Conservation (phyloP, 1,139 yeast genomes). For the Yamadazyma jaroonii region DNA sequence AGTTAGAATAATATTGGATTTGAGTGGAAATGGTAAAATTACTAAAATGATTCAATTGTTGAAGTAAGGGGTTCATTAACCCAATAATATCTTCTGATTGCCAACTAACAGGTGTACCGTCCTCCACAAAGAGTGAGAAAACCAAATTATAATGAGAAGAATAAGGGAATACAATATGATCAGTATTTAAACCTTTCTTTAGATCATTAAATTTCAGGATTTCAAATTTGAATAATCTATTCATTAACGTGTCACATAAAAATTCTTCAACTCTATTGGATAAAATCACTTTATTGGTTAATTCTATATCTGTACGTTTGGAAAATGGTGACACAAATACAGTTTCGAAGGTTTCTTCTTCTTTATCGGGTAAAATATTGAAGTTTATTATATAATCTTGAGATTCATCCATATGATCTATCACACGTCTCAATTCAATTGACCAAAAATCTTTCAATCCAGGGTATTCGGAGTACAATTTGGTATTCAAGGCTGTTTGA, state of each 20-base stretch:
- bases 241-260: slow-evolving; percentile 29
- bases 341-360: slow-evolving; percentile 17
- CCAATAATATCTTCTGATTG: slow-evolving; percentile 29
- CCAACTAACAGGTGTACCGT: slow-evolving; percentile 40
- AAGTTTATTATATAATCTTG: slow-evolving; percentile 24
- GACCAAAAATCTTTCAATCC: slow-evolving; percentile 24
- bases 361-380: slow-evolving; percentile 14
- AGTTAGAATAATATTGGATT: slow-evolving; percentile 63
- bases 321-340: slow-evolving; percentile 33
- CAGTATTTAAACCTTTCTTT: slow-evolving; percentile 1
- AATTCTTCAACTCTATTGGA: slow-evolving; percentile 32
- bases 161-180: slow-evolving; percentile 49
- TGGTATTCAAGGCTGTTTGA: slow-evolving; percentile 29
- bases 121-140: slow-evolving; percentile 52
- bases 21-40: slow-evolving; percentile 79
- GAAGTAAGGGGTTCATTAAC: slow-evolving; percentile 27
- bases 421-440: slow-evolving; percentile 21
- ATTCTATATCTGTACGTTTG: slow-evolving; percentile 23
- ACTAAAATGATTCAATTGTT: slow-evolving; percentile 46
- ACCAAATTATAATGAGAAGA: slow-evolving; percentile 65
- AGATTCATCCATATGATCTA: neutral
- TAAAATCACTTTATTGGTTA: slow-evolving; percentile 26
- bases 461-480: slow-evolving; percentile 21
- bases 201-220: slow-evolving; percentile 21
- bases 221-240: slow-evolving; percentile 37